phyloP scores from a whole-genome alignment of 2,329 filamentous ascomycete genomes.

The Ascochyta pisi region DNA sequence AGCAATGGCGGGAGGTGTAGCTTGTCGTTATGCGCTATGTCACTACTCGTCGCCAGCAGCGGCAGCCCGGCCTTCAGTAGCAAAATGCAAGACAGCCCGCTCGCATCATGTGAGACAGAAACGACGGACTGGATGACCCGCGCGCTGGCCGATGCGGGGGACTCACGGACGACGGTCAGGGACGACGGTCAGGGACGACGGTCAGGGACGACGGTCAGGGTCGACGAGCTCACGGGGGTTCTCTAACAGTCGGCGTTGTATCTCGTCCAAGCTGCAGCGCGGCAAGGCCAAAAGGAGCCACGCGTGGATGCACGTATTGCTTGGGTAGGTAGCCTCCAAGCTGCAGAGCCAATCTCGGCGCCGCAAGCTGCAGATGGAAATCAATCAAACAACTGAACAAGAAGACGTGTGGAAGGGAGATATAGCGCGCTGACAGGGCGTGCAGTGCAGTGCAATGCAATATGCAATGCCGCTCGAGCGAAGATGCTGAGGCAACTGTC shows the following conservation, averaged over 20 bases:
- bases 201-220: constrained; percentile 17
- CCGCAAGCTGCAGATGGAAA: constrained; percentile 5
- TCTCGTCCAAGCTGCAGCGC: constrained; percentile 19
- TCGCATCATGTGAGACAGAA: constrained; percentile 32
- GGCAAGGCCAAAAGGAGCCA: constrained; percentile 24
- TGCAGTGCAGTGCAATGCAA: too few relatives aligned
- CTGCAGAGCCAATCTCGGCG: constrained; percentile 14
- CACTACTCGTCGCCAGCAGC: constrained; percentile 15
- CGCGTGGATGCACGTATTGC: constrained; percentile 18
- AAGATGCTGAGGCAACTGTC: background rate
- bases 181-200: constrained; percentile 1
- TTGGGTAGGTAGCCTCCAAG: constrained; percentile 5
- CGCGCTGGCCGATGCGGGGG: constrained; percentile 24
- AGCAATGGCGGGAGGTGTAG: background rate
- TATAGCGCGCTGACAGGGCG: background rate
- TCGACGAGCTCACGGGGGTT: constrained; percentile 17
- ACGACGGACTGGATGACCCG: constrained; percentile 24
- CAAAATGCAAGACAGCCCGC: constrained; percentile 17
- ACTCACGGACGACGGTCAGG: constrained; percentile 2
- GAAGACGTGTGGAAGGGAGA: background rate
- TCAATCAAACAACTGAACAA: background rate
- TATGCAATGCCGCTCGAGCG: background rate
- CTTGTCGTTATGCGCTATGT: background rate
- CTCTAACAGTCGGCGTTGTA: constrained; percentile 27
- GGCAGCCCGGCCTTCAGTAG: constrained; percentile 8